Evolutionary conservation across 2,329 filamentous ascomycete species (phyloP), one percentile per base, ranked within the genome.

Genomic region (Tolypocladium pustulatum): DNA sequence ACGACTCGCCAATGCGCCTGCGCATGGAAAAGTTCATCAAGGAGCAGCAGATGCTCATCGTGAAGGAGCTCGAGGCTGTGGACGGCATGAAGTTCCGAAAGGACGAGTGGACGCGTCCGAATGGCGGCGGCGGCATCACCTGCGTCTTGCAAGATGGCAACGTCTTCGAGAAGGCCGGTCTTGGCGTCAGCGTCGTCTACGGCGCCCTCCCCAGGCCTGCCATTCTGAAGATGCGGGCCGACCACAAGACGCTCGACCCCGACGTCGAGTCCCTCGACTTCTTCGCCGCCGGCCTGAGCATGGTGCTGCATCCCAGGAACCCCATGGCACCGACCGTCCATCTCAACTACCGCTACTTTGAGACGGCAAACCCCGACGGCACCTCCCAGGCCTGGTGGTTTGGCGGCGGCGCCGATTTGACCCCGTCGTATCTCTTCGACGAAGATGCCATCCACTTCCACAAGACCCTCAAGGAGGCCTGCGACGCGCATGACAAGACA

Each of bases 381-480:
- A 88, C 81, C 64, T 87, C 81, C 57, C 91, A 93, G 63, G 88
- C 91, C 9, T 99, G 94, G 93, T 99, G 94, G 94, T 99, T 96
- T 68, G 94, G 94, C 63, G 94, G 94, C 56, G 94, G 94, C 59
- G 92, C 90, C 57, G 94, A 99, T 73, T 76, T 99, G 65, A 99
- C 94, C 15, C 94, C 94, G 0, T 86, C 83, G 43, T 99, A 97
- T 71, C 83, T 99, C 37, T 97, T 96, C 75, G 93, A 97, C 66
- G 94, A 99, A 72, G 94, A 99, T 72, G 93, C 90, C 41, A 89
- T 95, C 59, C 93, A 97, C 74, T 99, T 99, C 82, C 94, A 99
- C 80, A 86, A 86, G 72, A 91, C 89, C 2, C 87, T 99, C 68
- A 97, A 97, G 76, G 85, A 91, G 53, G 88, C 89, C 22, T 99